These are phyloP conservation scores for Torrubiellomyces zombiae DNA, from an alignment of 2,329 filamentous ascomycete species.

Conservation along the genomic window DNA sequence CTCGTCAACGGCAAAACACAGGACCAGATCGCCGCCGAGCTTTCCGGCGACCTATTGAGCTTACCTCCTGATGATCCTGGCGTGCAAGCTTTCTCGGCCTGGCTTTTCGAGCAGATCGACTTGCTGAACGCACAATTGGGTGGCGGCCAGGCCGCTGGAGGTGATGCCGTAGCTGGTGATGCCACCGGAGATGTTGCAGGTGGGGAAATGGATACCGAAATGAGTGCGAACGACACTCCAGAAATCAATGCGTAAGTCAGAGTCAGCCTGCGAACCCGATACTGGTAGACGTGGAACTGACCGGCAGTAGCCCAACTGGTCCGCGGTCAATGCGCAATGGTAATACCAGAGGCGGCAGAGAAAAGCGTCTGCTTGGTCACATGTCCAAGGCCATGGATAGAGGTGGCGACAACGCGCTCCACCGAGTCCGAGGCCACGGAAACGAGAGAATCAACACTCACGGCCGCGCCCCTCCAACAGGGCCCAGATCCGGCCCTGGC, in stretches of 20 bases:
- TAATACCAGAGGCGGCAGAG: constrained; percentile 41
- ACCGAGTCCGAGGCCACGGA: constrained; percentile 60
- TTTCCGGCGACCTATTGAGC: constrained; percentile 73
- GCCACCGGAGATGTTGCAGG: constrained; percentile 14
- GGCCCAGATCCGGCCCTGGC: constrained; percentile 43
- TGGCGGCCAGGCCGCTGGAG: constrained; percentile 21
- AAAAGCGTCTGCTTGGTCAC: constrained; percentile 73
- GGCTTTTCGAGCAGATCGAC: constrained; percentile 84
- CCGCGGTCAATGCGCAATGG: constrained; percentile 87
- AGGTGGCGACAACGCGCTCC: constrained; percentile 54
- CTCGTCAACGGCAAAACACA: constrained; percentile 88
- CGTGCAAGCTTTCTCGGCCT: constrained; percentile 69
- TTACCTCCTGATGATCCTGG: constrained; percentile 69
- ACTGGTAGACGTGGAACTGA: neutral
- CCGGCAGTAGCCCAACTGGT: constrained; percentile 58
- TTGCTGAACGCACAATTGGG: constrained; percentile 46
- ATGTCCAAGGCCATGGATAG: constrained; percentile 73
- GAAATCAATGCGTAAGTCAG: constrained; percentile 45
- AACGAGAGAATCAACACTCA: constrained; percentile 72
- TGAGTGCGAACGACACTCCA: constrained; percentile 40
- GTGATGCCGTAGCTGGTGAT: constrained; percentile 12
- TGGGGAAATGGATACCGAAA: constrained; percentile 50
- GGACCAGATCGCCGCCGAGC: constrained; percentile 73
- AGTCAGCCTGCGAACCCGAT: neutral
- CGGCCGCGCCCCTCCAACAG: constrained; percentile 51